Percentiles rank a stretch among this genome's conserved stretches.
Conservation (phyloP, 208 protist species). For the Vickermania ingenoplastis region DNA sequence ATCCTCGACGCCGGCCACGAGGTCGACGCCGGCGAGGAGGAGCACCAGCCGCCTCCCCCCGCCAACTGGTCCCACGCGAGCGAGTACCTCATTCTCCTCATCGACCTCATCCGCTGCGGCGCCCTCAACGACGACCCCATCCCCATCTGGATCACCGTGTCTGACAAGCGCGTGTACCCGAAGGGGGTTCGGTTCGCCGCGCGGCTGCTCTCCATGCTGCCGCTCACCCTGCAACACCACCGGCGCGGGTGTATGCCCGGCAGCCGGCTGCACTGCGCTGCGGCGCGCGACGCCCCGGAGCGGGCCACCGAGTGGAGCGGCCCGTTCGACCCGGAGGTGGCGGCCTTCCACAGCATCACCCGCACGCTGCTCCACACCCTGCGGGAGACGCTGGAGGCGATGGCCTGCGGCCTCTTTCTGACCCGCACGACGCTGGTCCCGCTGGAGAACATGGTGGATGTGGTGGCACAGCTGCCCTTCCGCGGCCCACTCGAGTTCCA, state of each 20-base stretch:
- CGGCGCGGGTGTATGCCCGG: no score
- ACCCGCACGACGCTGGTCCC: conserved; percentile 12
- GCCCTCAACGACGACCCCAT: conserved; percentile 15
- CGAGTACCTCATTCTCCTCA: conserved; percentile 37
- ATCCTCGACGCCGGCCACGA: background rate
- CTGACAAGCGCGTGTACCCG: conserved; percentile 3
- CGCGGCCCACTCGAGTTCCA: conserved; percentile 23
- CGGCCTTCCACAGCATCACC: conserved; percentile 25
- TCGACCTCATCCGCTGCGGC: conserved; percentile 28
- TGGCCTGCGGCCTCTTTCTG: conserved; percentile 15
- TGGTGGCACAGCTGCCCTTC: conserved; percentile 22
- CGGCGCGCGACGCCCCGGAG: no score
- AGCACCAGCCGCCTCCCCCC: background rate
- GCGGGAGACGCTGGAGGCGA: conserved; percentile 20
- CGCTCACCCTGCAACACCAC: conserved; percentile 16
- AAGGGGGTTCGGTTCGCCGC: conserved; percentile 20
- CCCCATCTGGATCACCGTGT: conserved; percentile 8
- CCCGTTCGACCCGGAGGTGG: conserved; percentile 30
- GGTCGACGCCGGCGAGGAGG: conserved; percentile 1
- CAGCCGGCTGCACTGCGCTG: no score
- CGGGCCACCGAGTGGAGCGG: conserved; percentile 19
- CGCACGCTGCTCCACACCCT: conserved; percentile 24
- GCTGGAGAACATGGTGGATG: conserved; percentile 12
- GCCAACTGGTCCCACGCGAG: conserved; percentile 6
- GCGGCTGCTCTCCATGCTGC: conserved; percentile 31